Evolutionary conservation across 2,329 filamentous ascomycete genomes (phyloP).

Genomic region (Ophiocordyceps camponoti-floridani): DNA sequence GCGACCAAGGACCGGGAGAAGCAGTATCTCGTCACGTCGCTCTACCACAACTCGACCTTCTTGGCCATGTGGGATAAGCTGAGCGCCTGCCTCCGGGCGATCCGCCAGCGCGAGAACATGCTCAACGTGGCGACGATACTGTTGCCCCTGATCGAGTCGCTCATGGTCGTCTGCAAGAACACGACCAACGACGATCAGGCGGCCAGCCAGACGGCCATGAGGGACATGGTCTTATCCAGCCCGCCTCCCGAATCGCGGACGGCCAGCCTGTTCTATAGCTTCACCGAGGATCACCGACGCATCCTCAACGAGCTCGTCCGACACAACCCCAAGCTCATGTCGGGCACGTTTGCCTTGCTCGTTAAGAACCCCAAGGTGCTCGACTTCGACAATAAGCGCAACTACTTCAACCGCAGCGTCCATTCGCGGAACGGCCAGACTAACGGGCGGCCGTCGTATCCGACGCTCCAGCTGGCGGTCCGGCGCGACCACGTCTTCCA

Average conservation of each 20-base stretch:
- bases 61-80: slow-evolving; percentile 82
- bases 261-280: slow-evolving; percentile 86
- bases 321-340: slow-evolving; percentile 96
- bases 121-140: slow-evolving; percentile 94
- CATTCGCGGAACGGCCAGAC: slow-evolving; percentile 51
- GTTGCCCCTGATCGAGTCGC: slow-evolving; percentile 79
- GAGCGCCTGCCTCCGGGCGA: slow-evolving; percentile 72
- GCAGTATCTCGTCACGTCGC: slow-evolving; percentile 66
- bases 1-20: slow-evolving; percentile 43
- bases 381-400: slow-evolving; percentile 98
- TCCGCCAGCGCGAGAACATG: slow-evolving; percentile 85
- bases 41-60: slow-evolving; percentile 87
- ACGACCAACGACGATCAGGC: slow-evolving; percentile 54
- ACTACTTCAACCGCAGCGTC: slow-evolving; percentile 91
- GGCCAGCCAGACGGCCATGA: slow-evolving; percentile 27
- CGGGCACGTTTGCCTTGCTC: slow-evolving; percentile 83
- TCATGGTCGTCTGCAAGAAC: slow-evolving; percentile 99
- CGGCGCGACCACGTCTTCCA: slow-evolving; percentile 93
- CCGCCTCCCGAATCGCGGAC: slow-evolving; percentile 63
- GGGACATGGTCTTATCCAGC: slow-evolving; percentile 57
- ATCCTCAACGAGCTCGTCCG: slow-evolving; percentile 96
- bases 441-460: slow-evolving; percentile 51
- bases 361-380: slow-evolving; percentile 98
- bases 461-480: slow-evolving; percentile 67
- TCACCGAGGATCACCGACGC: slow-evolving; percentile 93